Base-by-base conservation (phyloP, 331 rosid species). In the Acacia pycnantha region DNA sequence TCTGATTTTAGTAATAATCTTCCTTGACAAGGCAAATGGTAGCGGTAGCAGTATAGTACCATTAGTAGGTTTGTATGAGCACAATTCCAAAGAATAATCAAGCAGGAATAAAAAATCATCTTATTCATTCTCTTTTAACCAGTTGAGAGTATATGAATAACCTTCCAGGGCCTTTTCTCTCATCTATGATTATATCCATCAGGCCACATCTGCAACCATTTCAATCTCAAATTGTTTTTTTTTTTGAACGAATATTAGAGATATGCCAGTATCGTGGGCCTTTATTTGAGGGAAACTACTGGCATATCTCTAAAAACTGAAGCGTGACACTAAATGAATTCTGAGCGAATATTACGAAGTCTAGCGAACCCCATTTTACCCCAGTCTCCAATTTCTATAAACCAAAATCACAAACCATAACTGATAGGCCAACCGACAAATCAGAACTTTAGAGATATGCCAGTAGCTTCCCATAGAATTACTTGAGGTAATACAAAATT, bases 401-500 rank as follows among this genome's bases (percentile, higher is more conserved):
- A 70, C n/a, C 73, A 33, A 24, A 86, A 86, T 44, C 85, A 59
- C 66, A 65, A 82, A 65, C 73, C 82, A 62, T 27, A 77, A 81
- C 82, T 71, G 80, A 70, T 72, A 53, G 35, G 33, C 81, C 46
- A 79, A 50, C 14, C 59, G 14, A 71, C 15, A 18, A 58, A 22
- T 56, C 15, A 81, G 37, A 65, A 59, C 62, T 74, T 41, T 21
- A 43, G 40, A 74, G 16, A 74, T n/a, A 35, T 27, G 48, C 56
- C 15, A 22, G 13, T 41, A 31, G 18, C 31, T 51, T 46, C 67
- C 79, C 58, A 50, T 4, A 12, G 29, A 73, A 77, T 3, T 29
- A 19, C 18, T 13, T 4, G 13, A 26, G 33, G 22, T 8, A 37
- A 85, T n/a, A 21, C 14, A 50, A 29, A 56, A 33, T 59, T 59